phyloP scores from a whole-genome alignment of 495 filamentous ascomycete species.

The Amorphotheca resinae region DNA sequence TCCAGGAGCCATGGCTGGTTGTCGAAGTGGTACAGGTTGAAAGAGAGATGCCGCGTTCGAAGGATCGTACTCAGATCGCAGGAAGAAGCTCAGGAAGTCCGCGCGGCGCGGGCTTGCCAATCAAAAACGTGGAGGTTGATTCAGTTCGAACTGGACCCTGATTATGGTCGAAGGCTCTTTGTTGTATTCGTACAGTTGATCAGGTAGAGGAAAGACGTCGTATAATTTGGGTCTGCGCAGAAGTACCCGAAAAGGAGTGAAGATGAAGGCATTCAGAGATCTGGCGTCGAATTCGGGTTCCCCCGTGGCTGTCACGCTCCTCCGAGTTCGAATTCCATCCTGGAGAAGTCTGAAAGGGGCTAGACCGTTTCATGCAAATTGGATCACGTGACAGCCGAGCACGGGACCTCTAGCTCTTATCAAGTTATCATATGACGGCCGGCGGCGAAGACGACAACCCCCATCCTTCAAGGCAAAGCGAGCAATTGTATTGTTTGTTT shows the following conservation, averaged over 20 bases:
- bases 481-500: no score
- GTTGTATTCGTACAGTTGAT: no score
- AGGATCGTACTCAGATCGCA: neutral
- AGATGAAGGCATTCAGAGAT: conserved; percentile 10
- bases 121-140: no score
- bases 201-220: no score
- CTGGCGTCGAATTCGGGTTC: neutral
- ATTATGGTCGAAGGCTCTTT: neutral
- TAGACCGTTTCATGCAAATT: neutral
- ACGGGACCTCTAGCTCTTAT: neutral
- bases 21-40: no score
- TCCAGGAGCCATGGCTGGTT: conserved; percentile 47
- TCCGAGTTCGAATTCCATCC: no score
- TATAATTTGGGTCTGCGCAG: neutral
- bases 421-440: neutral
- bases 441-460: no score
- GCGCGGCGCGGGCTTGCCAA: no score
- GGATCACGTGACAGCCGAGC: neutral
- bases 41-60: no score
- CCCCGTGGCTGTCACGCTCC: no score
- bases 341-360: no score
- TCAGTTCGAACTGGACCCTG: neutral
- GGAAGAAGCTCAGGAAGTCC: neutral
- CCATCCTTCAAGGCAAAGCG: no score
- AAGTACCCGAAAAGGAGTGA: neutral